Base-by-base conservation (phyloP, 169 alveolate genomes). In the Prorocentrum cordatum region DNA sequence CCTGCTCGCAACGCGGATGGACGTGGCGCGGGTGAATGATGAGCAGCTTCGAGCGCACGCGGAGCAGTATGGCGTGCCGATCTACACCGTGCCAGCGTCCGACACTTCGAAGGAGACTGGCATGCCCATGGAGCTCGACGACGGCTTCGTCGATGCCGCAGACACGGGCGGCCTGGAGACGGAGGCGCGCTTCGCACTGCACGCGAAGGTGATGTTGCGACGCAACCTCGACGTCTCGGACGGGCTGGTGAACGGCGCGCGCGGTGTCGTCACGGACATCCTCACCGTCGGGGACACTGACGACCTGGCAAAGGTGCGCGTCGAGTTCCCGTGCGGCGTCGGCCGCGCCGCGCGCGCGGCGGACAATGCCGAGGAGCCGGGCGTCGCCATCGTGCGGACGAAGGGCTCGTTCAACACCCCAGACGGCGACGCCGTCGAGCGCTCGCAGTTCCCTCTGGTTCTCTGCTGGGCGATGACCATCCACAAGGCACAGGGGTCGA, bases 201-300 rank as follows among this genome's bases (percentile, higher is more conserved):
- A 71, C 0, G 50, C 27, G 18, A 47, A 29, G 10, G 85, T 73
- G 35, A 73, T 73, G 85, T 70, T 73, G 32, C 24, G 47, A 2
- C 66, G 54, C 31, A 75, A 75, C 86, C 33, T 50, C 39, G 86
- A 75, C 71, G 71, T 75, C 39, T 33, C 32, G 9, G 86, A 75
- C 61, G 86, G 86, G 0, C 31, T 75, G 38, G 68, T 47, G 38
- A 75, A 75, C 58, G 86, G 86, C 22, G 86, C 86, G 39, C 26
- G 68, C 22, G 86, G 86, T 24, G 27, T 3, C 7, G 71, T 75
- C 22, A 26, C 5, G 32, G 14, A 33, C 24, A 31, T 75, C 59
- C n/a, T n/a, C n/a, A n/a, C n/a, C n/a, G n/a, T n/a, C n/a, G n/a
- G n/a, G n/a, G n/a, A n/a, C n/a, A n/a, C n/a, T n/a, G n/a, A n/a